Conservation (phyloP, 495 filamentous ascomycete genomes). For the Penicillium taxi region DNA sequence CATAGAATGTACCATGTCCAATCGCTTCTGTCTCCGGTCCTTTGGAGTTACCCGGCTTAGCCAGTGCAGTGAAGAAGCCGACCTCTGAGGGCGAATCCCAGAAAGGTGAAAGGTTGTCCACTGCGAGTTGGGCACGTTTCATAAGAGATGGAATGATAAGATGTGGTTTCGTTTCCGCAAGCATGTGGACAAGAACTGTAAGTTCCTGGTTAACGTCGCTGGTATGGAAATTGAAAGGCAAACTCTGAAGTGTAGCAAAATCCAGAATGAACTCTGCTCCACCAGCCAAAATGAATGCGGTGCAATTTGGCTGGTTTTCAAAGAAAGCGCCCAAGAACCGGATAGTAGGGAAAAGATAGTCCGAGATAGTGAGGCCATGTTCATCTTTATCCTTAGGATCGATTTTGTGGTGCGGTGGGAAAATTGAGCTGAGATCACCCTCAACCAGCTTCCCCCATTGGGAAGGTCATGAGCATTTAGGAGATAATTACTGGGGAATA, state of each 20-base stretch:
- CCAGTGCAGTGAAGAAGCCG: slow-evolving; percentile 62
- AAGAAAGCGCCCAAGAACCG: slow-evolving; percentile 75
- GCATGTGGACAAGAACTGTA: slow-evolving; percentile 62
- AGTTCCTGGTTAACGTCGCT: slow-evolving; percentile 56
- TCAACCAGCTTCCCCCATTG: slow-evolving; percentile 29
- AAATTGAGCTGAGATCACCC: slow-evolving; percentile 25
- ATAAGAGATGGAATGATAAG: slow-evolving; percentile 73
- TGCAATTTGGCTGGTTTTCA: slow-evolving; percentile 64
- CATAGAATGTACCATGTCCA: slow-evolving; percentile 59
- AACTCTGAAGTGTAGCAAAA: slow-evolving; percentile 67
- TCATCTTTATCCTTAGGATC: slow-evolving; percentile 43
- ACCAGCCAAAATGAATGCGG: slow-evolving; percentile 65
- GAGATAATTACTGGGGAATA: slow-evolving; percentile 25
- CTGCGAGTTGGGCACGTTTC: slow-evolving; percentile 57
- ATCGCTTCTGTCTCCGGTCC: slow-evolving; percentile 23
- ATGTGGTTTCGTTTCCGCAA: slow-evolving; percentile 78
- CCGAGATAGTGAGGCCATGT: slow-evolving; percentile 44
- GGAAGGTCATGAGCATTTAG: slow-evolving; percentile 29
- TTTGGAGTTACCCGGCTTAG: slow-evolving; percentile 25
- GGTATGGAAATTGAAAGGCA: slow-evolving; percentile 67
- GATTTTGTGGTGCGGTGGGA: slow-evolving; percentile 21
- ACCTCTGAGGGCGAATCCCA: slow-evolving; percentile 40
- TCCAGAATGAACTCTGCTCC: slow-evolving; percentile 82
- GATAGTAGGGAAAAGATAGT: slow-evolving; percentile 66
- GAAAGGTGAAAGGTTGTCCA: slow-evolving; percentile 61